Base-by-base conservation (phyloP, 768 basidiomycete species). In the Russula brevipes region DNA sequence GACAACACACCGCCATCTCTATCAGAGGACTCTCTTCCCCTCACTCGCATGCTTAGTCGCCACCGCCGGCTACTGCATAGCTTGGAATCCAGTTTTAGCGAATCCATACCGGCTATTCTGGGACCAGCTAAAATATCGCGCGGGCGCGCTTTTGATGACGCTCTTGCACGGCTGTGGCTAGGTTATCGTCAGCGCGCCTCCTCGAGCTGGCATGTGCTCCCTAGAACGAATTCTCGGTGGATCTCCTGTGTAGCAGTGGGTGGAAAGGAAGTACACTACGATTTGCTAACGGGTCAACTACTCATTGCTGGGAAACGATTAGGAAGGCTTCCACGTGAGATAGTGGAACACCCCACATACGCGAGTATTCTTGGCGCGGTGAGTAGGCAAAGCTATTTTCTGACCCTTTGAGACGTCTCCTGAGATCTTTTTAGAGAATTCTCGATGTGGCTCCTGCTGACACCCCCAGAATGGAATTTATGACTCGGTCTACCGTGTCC, bases 301-400 rank as follows among this genome's bases (percentile, higher is more conserved):
- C 72, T 81, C n/a, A 71, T 83, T 10, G 69, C 77, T 10, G 81
- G 80, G 6, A 73, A 74, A 60, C 72, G 75, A 1, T 59, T 78
- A 8, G 76, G 77, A 17, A 73, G 72, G 30, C 73, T 82, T 16
- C 78, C 81, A 0, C 35, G 44, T 8, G 61, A 65, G 0, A 77
- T 81, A 35, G 49, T 69, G 2, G 53, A 31, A 0, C 74, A 81
- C 65, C 36, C 71, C 1, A 67, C 71, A 3, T 82, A 79, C 59
- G 52, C 50, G 16, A 69, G 72, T 7, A 59, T 80, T 17, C 75
- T 82, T 45, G 72, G 73, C 38, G 44, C 72, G 10, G 79, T 64
- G 54, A 47, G 60, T 39, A 3, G 7, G 45, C 36, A 35, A 30
- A 24, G n/a, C 24, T 24, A 24, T 4, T 10, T 11, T n/a, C 38